Evolutionary conservation across 345 rosid genomes (phyloP).

Genomic region (Raphanus raphanistrum): DNA sequence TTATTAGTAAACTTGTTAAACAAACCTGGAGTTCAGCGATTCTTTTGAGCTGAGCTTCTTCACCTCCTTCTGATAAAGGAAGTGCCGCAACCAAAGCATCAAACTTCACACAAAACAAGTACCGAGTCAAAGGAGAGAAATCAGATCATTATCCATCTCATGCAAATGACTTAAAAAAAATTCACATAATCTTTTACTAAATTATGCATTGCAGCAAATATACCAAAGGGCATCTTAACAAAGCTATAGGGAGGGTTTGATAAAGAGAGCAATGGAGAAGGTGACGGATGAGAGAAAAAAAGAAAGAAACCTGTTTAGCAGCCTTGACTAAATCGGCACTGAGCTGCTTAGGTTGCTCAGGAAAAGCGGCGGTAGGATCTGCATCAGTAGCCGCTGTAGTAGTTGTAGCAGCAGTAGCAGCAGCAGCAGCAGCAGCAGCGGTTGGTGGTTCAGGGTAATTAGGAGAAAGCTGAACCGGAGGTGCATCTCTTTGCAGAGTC

Average conservation of each 20-base stretch:
- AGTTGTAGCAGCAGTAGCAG: slow-evolving; percentile 42
- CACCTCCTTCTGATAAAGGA: slow-evolving; percentile 86
- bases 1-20: slow-evolving; percentile 2
- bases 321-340: slow-evolving; percentile 84
- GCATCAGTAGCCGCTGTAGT: slow-evolving; percentile 42
- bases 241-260: not conserved
- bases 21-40: slow-evolving; percentile 71
- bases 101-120: slow-evolving; percentile 50
- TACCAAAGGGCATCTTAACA: not conserved
- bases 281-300: not conserved
- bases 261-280: too few relatives aligned
- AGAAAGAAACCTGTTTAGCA: slow-evolving; percentile 68
- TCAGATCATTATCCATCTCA: not conserved
- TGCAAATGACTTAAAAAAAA: not conserved
- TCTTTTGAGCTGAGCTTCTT: slow-evolving; percentile 84
- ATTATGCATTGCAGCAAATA: not conserved
- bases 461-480: slow-evolving; percentile 73
- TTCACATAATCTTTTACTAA: not conserved
- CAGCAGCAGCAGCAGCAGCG: slow-evolving; percentile 50
- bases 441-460: slow-evolving; percentile 81
- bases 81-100: slow-evolving; percentile 91
- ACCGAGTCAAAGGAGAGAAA: not conserved
- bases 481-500: slow-evolving; percentile 79
- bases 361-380: slow-evolving; percentile 45
- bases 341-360: slow-evolving; percentile 78